A percentile compares a stretch with the other conserved stretches of the same genome.
phyloP scores from a whole-genome alignment of 768 basidiomycete species.

The Naganishia friedmannii region DNA sequence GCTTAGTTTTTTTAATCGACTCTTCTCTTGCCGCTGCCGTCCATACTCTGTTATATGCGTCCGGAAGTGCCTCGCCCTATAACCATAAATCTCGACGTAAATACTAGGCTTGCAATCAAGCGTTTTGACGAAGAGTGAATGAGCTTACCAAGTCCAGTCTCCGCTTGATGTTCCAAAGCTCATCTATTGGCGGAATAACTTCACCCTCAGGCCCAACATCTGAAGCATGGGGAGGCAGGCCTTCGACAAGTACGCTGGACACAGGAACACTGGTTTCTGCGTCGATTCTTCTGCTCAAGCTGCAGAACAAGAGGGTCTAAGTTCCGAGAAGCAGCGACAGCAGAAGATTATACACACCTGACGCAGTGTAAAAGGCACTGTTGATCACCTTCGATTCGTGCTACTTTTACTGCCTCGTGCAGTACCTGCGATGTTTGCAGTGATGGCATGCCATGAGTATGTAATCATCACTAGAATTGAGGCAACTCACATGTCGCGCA shows the following conservation, averaged over 20 bases:
- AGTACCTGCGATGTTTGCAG: slow-evolving; percentile 32
- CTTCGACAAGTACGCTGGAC: slow-evolving; percentile 13
- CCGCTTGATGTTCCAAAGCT: slow-evolving; percentile 43
- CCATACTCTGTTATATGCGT: slow-evolving; percentile 42
- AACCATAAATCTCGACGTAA: background rate
- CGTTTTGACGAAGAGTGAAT: background rate
- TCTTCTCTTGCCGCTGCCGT: slow-evolving; percentile 36
- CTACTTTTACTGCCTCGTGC: slow-evolving; percentile 49
- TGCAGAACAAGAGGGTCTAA: background rate
- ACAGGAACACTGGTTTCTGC: slow-evolving; percentile 22
- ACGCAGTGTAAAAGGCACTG: slow-evolving; percentile 47
- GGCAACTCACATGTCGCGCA: slow-evolving; percentile 39
- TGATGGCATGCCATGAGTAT: background rate
- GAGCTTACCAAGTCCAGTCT: slow-evolving; percentile 46
- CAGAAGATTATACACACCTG: slow-evolving; percentile 34
- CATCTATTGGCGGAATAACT: slow-evolving; percentile 40
- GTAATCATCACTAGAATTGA: background rate
- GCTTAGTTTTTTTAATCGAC: slow-evolving; percentile 23
- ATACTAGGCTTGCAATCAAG: background rate
- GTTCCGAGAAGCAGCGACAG: background rate
- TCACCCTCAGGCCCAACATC: slow-evolving; percentile 20
- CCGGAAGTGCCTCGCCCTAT: slow-evolving; percentile 46
- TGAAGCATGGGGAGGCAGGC: slow-evolving; percentile 12
- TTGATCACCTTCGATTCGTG: slow-evolving; percentile 48
- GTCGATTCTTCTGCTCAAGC: slow-evolving; percentile 18